Evolutionary conservation across 228 moss, liverwort and hornwort species (phyloP).

Genomic region (Sphagnum fallax): DNA sequence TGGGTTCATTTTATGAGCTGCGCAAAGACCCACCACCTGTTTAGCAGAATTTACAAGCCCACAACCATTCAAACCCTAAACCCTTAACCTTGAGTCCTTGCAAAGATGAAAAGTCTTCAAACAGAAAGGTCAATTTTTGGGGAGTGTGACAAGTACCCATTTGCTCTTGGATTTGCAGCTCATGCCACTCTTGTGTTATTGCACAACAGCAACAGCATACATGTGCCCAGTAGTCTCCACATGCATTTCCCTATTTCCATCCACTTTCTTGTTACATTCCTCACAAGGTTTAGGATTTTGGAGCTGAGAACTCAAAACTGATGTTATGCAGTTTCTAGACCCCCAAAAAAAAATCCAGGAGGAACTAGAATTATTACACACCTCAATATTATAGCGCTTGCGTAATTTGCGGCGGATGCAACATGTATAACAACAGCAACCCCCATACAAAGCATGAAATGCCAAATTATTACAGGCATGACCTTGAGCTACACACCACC

Average conservation of each 20-base stretch:
- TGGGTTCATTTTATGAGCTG: conserved; percentile 42
- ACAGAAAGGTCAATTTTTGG: background rate
- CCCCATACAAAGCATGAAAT: conserved; percentile 67
- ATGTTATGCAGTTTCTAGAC: background rate
- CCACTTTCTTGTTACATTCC: background rate
- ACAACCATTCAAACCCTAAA: background rate
- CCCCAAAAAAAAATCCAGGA: background rate
- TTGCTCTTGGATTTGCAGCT: conserved; percentile 68
- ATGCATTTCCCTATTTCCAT: conserved; percentile 58
- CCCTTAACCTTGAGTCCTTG: background rate
- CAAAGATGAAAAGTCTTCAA: background rate
- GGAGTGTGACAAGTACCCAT: conserved; percentile 33
- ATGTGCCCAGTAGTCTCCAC: conserved; percentile 82
- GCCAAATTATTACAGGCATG: conserved; percentile 69
- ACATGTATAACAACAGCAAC: conserved; percentile 80
- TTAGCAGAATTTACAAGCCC: background rate
- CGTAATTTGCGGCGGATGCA: conserved; percentile 81
- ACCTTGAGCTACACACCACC: conserved; percentile 47
- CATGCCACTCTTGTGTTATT: conserved; percentile 82
- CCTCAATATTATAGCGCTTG: conserved; percentile 79
- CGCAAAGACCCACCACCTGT: background rate
- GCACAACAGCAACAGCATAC: conserved; percentile 86
- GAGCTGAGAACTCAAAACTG: background rate
- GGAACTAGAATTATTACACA: conserved; percentile 8
- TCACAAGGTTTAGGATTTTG: background rate